These are phyloP conservation scores for Penicillium paradoxum DNA, from an alignment of 495 filamentous ascomycete species.

Conservation along the genomic window DNA sequence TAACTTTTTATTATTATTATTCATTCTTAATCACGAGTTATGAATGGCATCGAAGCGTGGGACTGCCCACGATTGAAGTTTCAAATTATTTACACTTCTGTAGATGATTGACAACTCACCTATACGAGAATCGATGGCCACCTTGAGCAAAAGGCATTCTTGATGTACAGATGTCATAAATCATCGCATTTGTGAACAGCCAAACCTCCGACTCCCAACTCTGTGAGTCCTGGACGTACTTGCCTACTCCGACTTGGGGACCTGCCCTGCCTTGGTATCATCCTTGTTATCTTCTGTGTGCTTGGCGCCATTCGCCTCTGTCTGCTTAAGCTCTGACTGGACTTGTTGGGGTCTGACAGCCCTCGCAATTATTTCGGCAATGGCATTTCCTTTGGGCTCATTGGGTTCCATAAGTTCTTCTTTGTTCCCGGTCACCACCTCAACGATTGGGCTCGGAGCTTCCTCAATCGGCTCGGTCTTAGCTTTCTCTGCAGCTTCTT, in stretches of 20 bases:
- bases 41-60: conserved; percentile 18
- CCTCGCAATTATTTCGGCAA: conserved; percentile 1
- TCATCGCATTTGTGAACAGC: conserved; percentile 6
- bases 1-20: conserved; percentile 5
- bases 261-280: conserved; percentile 7
- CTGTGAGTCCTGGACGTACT: neutral
- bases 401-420: conserved; percentile 9
- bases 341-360: conserved; percentile 3
- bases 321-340: conserved; percentile 2
- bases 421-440: conserved; percentile 4
- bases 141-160: neutral
- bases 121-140: neutral
- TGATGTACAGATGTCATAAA: conserved; percentile 6
- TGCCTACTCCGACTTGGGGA: conserved; percentile 10
- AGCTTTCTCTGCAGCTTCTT: conserved; percentile 23
- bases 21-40: conserved; percentile 21
- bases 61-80: conserved; percentile 2
- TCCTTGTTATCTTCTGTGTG: conserved; percentile 13
- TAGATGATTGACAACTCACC: neutral
- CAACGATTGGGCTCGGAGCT: conserved; percentile 6
- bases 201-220: neutral
- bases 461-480: conserved; percentile 22
- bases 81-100: conserved; percentile 1
- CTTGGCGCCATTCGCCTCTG: conserved; percentile 4
- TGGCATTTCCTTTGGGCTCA: conserved; percentile 7